phyloP scores from a whole-genome alignment of 371 early-diverging fungal species.

The Apophysomyces sp. region DNA sequence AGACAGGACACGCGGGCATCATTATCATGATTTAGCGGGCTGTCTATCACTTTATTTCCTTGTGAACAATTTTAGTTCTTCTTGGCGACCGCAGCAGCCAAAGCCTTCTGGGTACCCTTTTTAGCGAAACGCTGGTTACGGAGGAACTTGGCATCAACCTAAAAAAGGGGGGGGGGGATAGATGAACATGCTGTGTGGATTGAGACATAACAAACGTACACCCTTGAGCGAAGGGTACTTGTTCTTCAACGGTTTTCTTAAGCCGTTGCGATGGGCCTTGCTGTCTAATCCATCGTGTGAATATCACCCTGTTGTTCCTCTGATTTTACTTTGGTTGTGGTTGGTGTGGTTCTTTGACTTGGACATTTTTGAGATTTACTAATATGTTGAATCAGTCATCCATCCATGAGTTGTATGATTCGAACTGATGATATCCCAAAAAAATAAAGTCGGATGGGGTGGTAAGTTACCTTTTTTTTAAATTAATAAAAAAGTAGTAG shows the following conservation, averaged over 20 bases:
- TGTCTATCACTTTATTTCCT: not conserved
- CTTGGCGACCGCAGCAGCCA: slow-evolving; percentile 46
- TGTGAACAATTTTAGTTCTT: slow-evolving; percentile 4
- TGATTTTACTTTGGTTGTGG: slow-evolving; percentile 80
- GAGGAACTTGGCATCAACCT: slow-evolving; percentile 96
- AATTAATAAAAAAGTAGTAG: slow-evolving; percentile 4
- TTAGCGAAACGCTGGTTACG: slow-evolving; percentile 98
- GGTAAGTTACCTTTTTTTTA: not conserved
- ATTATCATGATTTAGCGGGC: not conserved
- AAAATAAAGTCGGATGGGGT: not conserved
- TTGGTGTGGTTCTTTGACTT: slow-evolving; percentile 99
- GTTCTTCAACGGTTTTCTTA: slow-evolving; percentile 92
- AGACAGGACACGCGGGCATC: too few species aligned
- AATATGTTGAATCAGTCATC: slow-evolving; percentile 5
- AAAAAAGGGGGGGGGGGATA: slow-evolving; percentile 7
- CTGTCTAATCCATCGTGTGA: slow-evolving; percentile 55
- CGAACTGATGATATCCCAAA: not conserved
- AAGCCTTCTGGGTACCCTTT: slow-evolving; percentile 62
- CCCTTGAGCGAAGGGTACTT: slow-evolving; percentile 91
- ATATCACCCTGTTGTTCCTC: not conserved
- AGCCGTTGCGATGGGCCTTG: slow-evolving; percentile 99
- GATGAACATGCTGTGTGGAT: not conserved
- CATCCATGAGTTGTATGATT: slow-evolving; percentile 1
- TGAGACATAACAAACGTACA: slow-evolving; percentile 51
- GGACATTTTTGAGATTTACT: slow-evolving; percentile 56